Evolutionary conservation across 2,329 filamentous ascomycete genomes (phyloP), one percentile per base, ranked within the genome.

Genomic region (Onygenales sp.): DNA sequence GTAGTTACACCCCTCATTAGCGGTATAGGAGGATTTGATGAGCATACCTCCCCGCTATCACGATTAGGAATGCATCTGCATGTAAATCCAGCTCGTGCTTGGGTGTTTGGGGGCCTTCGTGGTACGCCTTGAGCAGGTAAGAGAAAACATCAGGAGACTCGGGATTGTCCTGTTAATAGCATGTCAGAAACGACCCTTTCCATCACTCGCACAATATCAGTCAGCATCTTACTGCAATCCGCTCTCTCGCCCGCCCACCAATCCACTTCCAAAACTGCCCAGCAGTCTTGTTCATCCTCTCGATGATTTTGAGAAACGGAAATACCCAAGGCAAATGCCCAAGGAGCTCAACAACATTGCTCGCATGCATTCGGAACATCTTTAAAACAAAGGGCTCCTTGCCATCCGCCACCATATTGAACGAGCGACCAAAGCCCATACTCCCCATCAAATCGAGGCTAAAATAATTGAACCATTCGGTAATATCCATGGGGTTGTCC

Each of bases 401-500:
- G 5, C 63, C 65, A 32, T 65, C 64, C 1, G 61, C 67, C 8
- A 77, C 61, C 1, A 70, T 64, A 73, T 65, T 2, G 66, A 69
- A 62, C 46, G 72, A 61, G 50, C 68, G 63, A 4, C 70, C 72
- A 58, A 76, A 76, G 0, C 71, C 71, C 35, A 77, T 60, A 7
- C 66, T 65, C 4, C 73, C 71, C 69, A 76, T 75, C 27, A 74
- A 65, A 58, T 76, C 73, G 59, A 73, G 76, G 17, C 61, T 66
- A 59, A 70, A 76, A 36, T 71, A 66, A 31, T 67, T 69, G 55
- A 74, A 71, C 59, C 67, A 73, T 46, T 71, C 65, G 1, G 66
- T 60, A 35, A 74, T 61, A 46, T 73, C 64, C 8, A 77, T 55
- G 1, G 64, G 57, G 52, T 62, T 49, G 52, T 65, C 58, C 5